These are phyloP conservation scores for Starmera quercuum DNA, from an alignment of 805 yeast species.

Conservation along the genomic window DNA sequence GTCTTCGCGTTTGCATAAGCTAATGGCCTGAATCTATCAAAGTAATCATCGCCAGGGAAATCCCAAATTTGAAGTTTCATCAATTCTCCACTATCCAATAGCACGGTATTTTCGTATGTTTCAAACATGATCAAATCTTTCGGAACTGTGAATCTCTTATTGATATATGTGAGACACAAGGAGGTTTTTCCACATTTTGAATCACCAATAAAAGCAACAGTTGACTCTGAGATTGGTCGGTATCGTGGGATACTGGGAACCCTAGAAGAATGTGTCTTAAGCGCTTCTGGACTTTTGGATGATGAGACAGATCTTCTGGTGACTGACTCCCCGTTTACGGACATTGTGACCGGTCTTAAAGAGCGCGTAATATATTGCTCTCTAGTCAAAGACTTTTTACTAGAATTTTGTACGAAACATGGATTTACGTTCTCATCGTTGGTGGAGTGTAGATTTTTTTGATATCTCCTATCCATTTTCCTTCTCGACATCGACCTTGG, in stretches of 20 bases:
- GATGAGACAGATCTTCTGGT: no score
- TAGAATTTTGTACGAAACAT: no score
- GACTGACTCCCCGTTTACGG: no score
- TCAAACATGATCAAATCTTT: slow-evolving; percentile 10
- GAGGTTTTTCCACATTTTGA: slow-evolving; percentile 20
- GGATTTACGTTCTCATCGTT: no score
- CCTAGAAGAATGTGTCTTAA: no score
- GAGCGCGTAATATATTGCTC: neutral
- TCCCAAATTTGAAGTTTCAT: slow-evolving; percentile 32
- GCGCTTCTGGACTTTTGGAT: no score
- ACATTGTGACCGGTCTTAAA: neutral
- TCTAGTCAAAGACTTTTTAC: neutral
- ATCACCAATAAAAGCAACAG: slow-evolving; percentile 19
- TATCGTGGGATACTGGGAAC: no score
- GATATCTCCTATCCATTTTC: no score
- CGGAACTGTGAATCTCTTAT: slow-evolving; percentile 7
- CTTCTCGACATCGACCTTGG: no score
- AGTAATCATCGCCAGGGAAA: slow-evolving; percentile 29
- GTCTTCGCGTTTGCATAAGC: slow-evolving; percentile 32
- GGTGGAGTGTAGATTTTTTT: no score
- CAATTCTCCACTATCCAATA: slow-evolving; percentile 9
- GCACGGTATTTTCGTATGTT: slow-evolving; percentile 13
- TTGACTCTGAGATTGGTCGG: no score
- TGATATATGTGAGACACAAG: slow-evolving; percentile 13
- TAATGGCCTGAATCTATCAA: slow-evolving; percentile 35